These are phyloP conservation scores for Zelopaecilomyces penicillatus DNA, from an alignment of 2,329 filamentous ascomycete genomes.

Conservation along the genomic window DNA sequence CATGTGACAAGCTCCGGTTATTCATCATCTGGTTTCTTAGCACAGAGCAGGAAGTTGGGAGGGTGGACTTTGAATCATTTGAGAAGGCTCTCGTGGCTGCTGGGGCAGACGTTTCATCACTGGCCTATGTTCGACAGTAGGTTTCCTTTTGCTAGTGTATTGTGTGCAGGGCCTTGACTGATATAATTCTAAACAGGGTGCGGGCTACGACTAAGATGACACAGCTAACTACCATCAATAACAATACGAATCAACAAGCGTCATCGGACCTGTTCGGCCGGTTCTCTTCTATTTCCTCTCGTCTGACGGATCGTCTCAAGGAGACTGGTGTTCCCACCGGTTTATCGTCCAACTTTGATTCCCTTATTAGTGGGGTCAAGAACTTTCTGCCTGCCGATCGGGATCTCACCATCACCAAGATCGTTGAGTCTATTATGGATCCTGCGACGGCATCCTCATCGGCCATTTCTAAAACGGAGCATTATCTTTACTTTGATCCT, in stretches of 20 bases:
- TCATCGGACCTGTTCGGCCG: slow-evolving; percentile 82
- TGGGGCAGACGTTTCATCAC: slow-evolving; percentile 66
- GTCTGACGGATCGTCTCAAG: slow-evolving; percentile 88
- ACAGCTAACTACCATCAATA: slow-evolving; percentile 86
- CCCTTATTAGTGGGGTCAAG: slow-evolving; percentile 90
- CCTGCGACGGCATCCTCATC: slow-evolving; percentile 80
- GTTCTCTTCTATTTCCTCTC: slow-evolving; percentile 84
- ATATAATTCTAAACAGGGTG: slow-evolving; percentile 44
- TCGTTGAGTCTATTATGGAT: slow-evolving; percentile 97
- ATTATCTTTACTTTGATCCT: slow-evolving; percentile 95
- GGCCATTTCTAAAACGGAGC: slow-evolving; percentile 91
- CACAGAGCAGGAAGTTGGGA: slow-evolving; percentile 78
- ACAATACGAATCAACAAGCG: slow-evolving; percentile 54
- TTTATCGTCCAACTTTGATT: slow-evolving; percentile 76
- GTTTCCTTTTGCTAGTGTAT: slow-evolving; percentile 20
- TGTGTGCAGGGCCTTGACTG: slow-evolving; percentile 11
- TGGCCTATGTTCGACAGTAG: slow-evolving; percentile 81
- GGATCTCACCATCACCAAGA: slow-evolving; percentile 93
- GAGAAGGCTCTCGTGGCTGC: slow-evolving; percentile 72
- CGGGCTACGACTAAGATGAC: slow-evolving; percentile 96
- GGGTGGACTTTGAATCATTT: slow-evolving; percentile 76
- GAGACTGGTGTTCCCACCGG: slow-evolving; percentile 70
- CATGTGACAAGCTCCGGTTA: slow-evolving; percentile 80
- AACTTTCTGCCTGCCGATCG: slow-evolving; percentile 96
- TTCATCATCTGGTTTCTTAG: slow-evolving; percentile 98